These are phyloP conservation scores for Globisporangium splendens DNA, from an alignment of 352 stramenopile species.

Conservation along the genomic window DNA sequence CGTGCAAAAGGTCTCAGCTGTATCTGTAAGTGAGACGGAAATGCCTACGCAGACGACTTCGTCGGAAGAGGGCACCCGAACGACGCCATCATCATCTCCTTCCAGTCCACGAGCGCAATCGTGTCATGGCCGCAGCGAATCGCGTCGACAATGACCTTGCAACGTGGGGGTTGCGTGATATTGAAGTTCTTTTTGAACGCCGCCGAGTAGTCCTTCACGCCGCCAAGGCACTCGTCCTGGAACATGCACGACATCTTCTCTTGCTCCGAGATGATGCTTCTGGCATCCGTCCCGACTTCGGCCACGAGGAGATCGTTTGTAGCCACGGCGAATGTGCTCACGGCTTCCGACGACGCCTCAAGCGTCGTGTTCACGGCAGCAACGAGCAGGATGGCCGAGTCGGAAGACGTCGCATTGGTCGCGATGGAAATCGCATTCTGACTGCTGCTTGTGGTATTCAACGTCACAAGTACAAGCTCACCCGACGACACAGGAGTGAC, in stretches of 20 bases:
- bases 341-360: background rate
- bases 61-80: slow-evolving; percentile 38
- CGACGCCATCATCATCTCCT: slow-evolving; percentile 26
- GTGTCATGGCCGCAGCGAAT: slow-evolving; percentile 29
- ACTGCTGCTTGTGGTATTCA: background rate
- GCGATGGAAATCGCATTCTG: slow-evolving; percentile 1
- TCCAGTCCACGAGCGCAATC: slow-evolving; percentile 27
- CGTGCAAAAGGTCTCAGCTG: too few relatives aligned
- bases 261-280: slow-evolving; percentile 3
- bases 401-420: background rate
- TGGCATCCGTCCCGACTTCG: background rate
- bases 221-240: slow-evolving; percentile 46
- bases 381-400: slow-evolving; percentile 4
- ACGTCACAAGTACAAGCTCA: slow-evolving; percentile 10
- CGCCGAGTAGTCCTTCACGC: slow-evolving; percentile 33
- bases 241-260: slow-evolving; percentile 51
- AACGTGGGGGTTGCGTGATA: slow-evolving; percentile 29
- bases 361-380: slow-evolving; percentile 11
- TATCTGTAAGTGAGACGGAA: too few relatives aligned
- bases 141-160: slow-evolving; percentile 39
- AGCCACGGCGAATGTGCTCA: slow-evolving; percentile 9
- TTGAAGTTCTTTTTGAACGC: slow-evolving; percentile 44
- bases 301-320: slow-evolving; percentile 8
- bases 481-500: slow-evolving; percentile 6
- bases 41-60: background rate